phyloP scores from a whole-genome alignment of 2,329 filamentous ascomycete species.

The Sporothrix brunneoviolacea region DNA sequence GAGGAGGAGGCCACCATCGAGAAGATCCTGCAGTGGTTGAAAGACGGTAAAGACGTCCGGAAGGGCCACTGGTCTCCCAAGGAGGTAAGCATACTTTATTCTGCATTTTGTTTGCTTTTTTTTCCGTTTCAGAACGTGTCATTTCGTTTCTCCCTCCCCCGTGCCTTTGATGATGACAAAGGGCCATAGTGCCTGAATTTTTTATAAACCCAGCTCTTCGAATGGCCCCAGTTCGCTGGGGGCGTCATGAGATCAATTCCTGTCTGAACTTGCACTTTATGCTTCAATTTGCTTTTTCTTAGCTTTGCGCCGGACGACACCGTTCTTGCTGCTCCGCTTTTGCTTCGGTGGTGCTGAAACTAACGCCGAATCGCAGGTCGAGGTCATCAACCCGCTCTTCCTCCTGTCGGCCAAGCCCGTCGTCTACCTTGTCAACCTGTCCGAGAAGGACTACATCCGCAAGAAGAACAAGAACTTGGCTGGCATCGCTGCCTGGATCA shows the following conservation, averaged over 20 bases:
- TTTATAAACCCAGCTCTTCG: constrained; percentile 98
- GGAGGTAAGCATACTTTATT: constrained; percentile 64
- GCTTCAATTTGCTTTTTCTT: not conserved
- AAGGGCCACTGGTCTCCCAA: constrained; percentile 86
- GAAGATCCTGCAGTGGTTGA: constrained; percentile 75
- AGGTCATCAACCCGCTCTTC: constrained; percentile 94
- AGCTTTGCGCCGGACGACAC: too few relatives aligned
- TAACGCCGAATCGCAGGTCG: constrained; percentile 56
- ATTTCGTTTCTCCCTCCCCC: constrained; percentile 15
- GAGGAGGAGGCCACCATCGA: constrained; percentile 91
- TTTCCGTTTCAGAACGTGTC: not conserved
- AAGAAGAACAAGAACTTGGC: constrained; percentile 99
- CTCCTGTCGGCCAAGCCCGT: constrained; percentile 94
- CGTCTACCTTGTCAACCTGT: constrained; percentile 94
- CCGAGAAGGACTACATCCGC: constrained; percentile 92
- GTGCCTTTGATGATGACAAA: constrained; percentile 84
- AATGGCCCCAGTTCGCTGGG: constrained; percentile 67
- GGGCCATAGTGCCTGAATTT: constrained; percentile 86
- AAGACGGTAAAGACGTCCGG: constrained; percentile 87
- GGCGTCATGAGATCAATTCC: constrained; percentile 75
- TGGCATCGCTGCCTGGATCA: constrained; percentile 92
- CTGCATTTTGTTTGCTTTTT: not conserved
- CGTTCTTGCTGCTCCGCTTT: too few relatives aligned
- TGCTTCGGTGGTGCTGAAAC: not conserved
- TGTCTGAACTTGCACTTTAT: constrained; percentile 49